Conservation (phyloP, 768 basidiomycete species). For the Boletus coccyginus region DNA sequence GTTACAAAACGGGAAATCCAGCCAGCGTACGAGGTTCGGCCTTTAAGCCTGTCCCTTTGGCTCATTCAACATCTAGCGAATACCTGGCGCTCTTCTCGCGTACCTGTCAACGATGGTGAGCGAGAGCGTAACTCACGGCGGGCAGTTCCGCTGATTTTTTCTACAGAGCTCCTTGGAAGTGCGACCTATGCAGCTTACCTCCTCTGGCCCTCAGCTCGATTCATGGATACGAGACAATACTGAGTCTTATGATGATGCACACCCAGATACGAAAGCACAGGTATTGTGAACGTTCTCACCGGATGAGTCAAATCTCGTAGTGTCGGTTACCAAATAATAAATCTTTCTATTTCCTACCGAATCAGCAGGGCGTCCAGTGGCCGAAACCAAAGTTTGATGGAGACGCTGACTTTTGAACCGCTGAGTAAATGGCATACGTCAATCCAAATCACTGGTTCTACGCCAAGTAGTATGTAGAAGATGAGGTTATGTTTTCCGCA, state of each 20-base stretch:
- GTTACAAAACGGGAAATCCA: constrained; percentile 46
- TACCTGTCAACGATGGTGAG: constrained; percentile 20
- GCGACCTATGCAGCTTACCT: constrained; percentile 31
- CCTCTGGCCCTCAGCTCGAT: constrained; percentile 21
- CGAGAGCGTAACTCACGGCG: neutral
- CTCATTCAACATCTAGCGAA: constrained; percentile 19
- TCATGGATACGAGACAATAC: neutral
- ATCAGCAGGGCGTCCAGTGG: neutral
- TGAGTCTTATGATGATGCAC: neutral
- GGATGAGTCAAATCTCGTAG: neutral
- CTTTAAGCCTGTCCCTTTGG: neutral
- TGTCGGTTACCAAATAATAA: neutral
- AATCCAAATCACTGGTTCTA: neutral
- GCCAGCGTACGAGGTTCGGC: constrained; percentile 29
- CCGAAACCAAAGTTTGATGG: neutral
- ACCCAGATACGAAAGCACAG: neutral
- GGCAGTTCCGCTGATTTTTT: neutral
- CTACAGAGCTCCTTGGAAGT: constrained; percentile 22
- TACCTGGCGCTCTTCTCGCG: constrained; percentile 18
- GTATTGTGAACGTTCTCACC: neutral
- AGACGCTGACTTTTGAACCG: neutral
- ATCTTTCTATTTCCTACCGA: neutral
- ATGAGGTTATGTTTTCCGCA: neutral
- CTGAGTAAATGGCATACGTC: neutral
- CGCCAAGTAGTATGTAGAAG: neutral